Conservation (phyloP, 2,329 filamentous ascomycete species). For the Colletotrichum truncatum region DNA sequence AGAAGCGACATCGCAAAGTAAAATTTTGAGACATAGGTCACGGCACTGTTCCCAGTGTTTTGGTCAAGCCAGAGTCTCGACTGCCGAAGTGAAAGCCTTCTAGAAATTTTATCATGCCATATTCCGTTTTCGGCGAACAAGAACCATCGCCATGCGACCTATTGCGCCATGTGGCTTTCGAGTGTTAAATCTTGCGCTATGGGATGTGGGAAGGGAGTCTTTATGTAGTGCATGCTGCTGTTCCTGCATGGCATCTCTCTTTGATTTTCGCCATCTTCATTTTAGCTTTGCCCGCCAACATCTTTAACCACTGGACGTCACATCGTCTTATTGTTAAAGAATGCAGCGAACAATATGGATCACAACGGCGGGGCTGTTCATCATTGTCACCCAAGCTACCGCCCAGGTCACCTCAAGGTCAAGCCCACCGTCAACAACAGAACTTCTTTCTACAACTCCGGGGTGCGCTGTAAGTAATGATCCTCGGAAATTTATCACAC, state of each 20-base stretch:
- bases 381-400: background rate
- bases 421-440: background rate
- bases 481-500: too few relatives aligned
- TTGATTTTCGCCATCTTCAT: background rate
- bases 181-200: background rate
- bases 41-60: background rate
- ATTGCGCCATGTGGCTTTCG: background rate
- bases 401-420: background rate
- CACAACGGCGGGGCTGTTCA: background rate
- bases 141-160: background rate
- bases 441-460: slow-evolving; percentile 4
- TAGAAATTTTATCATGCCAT: background rate
- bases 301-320: background rate
- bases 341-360: background rate
- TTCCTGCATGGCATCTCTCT: background rate
- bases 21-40: background rate
- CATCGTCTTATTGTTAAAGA: background rate
- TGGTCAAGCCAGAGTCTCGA: too few relatives aligned
- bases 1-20: too few relatives aligned
- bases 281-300: too few relatives aligned
- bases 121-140: slow-evolving; percentile 7
- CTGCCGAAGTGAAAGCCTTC: background rate
- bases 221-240: background rate
- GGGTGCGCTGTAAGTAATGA: slow-evolving; percentile 12
- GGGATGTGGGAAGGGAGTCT: too few relatives aligned